Conservation (phyloP, 2,329 filamentous ascomycete species). For the Trichoderma asperellum region DNA sequence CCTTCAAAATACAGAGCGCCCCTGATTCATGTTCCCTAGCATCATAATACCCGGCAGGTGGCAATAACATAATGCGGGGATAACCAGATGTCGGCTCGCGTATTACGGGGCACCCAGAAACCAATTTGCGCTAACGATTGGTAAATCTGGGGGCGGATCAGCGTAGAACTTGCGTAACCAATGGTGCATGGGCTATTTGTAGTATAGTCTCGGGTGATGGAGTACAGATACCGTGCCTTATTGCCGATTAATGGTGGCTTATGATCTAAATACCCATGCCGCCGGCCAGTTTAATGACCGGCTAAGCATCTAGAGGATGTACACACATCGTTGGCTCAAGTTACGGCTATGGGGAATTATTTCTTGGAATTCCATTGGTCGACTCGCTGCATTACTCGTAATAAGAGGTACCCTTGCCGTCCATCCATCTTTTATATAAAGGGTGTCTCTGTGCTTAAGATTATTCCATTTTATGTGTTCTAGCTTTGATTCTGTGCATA, state of each 20-base stretch:
- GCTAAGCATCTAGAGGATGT: neutral
- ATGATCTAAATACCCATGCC: neutral
- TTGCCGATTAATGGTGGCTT: neutral
- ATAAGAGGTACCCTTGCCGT: neutral
- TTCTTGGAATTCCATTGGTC: neutral
- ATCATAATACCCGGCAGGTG: neutral
- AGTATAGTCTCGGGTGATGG: neutral
- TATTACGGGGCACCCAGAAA: neutral
- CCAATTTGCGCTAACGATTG: neutral
- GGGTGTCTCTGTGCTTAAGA: neutral
- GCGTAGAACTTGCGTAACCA: constrained; percentile 3
- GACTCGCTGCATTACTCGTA: neutral
- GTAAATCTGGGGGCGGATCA: constrained; percentile 12
- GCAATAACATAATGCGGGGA: neutral
- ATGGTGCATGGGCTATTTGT: neutral
- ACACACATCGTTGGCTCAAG: neutral
- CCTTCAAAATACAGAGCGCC: neutral
- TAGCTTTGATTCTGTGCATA: neutral
- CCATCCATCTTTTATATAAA: neutral
- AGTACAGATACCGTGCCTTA: constrained; percentile 4
- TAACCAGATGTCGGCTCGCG: neutral
- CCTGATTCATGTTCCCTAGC: neutral
- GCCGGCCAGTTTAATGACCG: neutral
- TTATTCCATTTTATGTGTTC: neutral
- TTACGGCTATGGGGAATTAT: neutral